A percentile compares a stretch with the other conserved stretches of the same genome.
These are phyloP conservation scores for Nemania abortiva DNA, from an alignment of 2,329 filamentous ascomycete species.

Conservation along the genomic window DNA sequence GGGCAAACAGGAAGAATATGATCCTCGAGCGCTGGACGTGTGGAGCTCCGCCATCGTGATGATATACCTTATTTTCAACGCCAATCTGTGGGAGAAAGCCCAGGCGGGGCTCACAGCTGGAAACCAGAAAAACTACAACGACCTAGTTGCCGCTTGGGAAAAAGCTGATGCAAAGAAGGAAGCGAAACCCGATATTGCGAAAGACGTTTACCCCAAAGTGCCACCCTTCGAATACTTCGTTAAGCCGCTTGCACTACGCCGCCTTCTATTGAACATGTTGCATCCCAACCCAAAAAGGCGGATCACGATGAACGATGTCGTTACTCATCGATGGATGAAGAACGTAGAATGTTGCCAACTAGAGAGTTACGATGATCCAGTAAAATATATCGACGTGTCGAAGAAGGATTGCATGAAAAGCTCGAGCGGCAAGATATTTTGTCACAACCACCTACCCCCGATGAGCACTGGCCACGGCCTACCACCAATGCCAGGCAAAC, in stretches of 20 bases:
- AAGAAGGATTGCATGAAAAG: slow-evolving; percentile 63
- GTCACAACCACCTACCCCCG: slow-evolving; percentile 68
- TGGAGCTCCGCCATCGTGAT: slow-evolving; percentile 90
- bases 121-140: slow-evolving; percentile 69
- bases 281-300: slow-evolving; percentile 81
- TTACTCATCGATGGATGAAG: slow-evolving; percentile 79
- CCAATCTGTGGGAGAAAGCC: slow-evolving; percentile 80
- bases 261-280: slow-evolving; percentile 83
- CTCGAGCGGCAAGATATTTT: slow-evolving; percentile 65
- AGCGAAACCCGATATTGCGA: slow-evolving; percentile 52
- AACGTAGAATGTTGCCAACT: slow-evolving; percentile 82
- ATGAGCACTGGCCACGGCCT: slow-evolving; percentile 61
- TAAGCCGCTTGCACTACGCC: slow-evolving; percentile 75
- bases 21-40: slow-evolving; percentile 84
- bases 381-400: slow-evolving; percentile 71
- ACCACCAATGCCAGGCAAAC: slow-evolving; percentile 67
- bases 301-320: slow-evolving; percentile 74
- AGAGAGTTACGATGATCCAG: slow-evolving; percentile 74
- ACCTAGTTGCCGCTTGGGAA: slow-evolving; percentile 75
- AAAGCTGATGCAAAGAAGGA: slow-evolving; percentile 71
- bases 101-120: slow-evolving; percentile 53
- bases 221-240: slow-evolving; percentile 73
- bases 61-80: slow-evolving; percentile 79
- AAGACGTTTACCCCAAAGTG: slow-evolving; percentile 75
- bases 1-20: slow-evolving; percentile 72